Evolutionary conservation across 257 asterid genomes (phyloP).

Genomic region (Mentha longifolia): DNA sequence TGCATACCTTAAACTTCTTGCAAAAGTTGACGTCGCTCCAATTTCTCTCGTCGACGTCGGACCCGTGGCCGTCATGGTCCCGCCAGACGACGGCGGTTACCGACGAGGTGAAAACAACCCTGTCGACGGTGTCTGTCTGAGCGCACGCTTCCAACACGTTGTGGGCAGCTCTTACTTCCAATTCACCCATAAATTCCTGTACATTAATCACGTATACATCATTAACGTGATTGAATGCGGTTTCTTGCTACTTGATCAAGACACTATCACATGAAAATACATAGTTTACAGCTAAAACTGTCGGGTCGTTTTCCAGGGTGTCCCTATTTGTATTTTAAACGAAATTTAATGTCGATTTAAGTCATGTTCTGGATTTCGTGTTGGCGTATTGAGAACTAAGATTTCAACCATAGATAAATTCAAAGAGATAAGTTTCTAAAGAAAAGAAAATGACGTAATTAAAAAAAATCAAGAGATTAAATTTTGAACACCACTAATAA

Average conservation of each 20-base stretch:
- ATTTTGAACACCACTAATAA: too few relatives aligned
- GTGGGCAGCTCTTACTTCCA: slow-evolving; percentile 97
- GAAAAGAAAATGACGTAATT: not conserved
- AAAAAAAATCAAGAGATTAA: too few relatives aligned
- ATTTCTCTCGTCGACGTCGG: slow-evolving; percentile 67
- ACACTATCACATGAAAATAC: slow-evolving; percentile 18
- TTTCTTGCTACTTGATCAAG: not conserved
- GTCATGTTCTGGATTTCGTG: slow-evolving; percentile 21
- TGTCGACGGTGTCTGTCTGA: slow-evolving; percentile 78
- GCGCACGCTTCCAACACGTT: slow-evolving; percentile 98
- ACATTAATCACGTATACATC: not conserved
- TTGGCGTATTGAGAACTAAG: not conserved
- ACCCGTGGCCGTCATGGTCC: slow-evolving; percentile 31
- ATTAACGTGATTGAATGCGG: too few relatives aligned
- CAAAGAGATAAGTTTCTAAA: not conserved
- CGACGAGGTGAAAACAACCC: slow-evolving; percentile 86
- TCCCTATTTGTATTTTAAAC: slow-evolving; percentile 5
- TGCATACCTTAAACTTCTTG: slow-evolving; percentile 71
- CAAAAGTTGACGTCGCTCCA: slow-evolving; percentile 88
- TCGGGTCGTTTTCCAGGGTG: slow-evolving; percentile 20
- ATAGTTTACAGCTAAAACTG: slow-evolving; percentile 24
- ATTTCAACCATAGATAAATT: not conserved
- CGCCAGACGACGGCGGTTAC: slow-evolving; percentile 87
- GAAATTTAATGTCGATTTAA: not conserved
- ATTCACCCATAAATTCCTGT: slow-evolving; percentile 85